phyloP scores from a whole-genome alignment of 257 asterid genomes.

The Voacanga thouarsii region DNA sequence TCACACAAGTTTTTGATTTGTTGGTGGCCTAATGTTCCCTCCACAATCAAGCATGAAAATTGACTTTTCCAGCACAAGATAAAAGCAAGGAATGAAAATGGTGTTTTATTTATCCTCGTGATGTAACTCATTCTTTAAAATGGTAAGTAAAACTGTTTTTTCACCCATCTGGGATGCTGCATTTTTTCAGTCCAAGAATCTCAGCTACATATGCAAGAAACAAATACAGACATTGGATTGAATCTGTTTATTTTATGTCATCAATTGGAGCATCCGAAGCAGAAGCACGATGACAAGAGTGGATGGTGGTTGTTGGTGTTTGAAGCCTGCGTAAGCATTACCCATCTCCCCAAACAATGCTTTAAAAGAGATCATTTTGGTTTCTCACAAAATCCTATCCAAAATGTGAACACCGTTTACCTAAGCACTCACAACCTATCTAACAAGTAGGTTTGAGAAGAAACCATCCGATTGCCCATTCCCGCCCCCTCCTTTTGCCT shows the following conservation, averaged over 20 bases:
- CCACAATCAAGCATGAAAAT: not conserved
- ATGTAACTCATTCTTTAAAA: not conserved
- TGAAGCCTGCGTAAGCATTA: conserved; percentile 12
- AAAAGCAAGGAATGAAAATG: not conserved
- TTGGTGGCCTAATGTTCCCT: not conserved
- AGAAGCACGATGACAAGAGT: not conserved
- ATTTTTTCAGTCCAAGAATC: not conserved
- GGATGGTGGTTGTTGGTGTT: not conserved
- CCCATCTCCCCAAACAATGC: not conserved
- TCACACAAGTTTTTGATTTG: not conserved
- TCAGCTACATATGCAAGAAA: not conserved
- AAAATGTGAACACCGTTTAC: conserved; percentile 10
- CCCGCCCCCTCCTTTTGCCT: not conserved
- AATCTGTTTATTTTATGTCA: not conserved
- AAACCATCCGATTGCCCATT: not conserved
- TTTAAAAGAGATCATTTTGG: conserved; percentile 13
- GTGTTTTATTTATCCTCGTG: not conserved
- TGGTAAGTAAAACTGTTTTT: not conserved
- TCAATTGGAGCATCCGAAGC: not conserved
- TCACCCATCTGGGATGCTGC: no score
- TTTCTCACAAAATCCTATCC: conserved; percentile 18
- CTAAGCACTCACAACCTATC: not conserved
- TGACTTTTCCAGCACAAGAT: not conserved
- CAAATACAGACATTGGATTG: not conserved
- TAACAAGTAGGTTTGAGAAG: conserved; percentile 1